These are phyloP conservation scores for Amylostereum areolatum DNA, from an alignment of 1,284 basidiomycete genomes.

Conservation along the genomic window DNA sequence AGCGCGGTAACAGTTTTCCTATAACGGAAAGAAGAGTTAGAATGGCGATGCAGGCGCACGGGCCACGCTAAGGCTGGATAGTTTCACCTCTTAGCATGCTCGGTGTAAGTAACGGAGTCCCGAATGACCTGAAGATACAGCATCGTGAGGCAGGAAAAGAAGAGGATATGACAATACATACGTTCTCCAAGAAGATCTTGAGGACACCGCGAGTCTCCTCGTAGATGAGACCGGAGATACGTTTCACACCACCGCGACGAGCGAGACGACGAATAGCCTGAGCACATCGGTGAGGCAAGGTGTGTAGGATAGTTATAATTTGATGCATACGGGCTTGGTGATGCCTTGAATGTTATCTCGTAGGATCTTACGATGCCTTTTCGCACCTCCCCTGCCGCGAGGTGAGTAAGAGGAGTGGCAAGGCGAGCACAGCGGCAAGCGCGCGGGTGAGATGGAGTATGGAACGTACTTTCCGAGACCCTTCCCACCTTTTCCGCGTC, in stretches of 20 bases:
- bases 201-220: slow-evolving; percentile 81
- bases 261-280: slow-evolving; percentile 80
- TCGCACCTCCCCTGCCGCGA: slow-evolving; percentile 67
- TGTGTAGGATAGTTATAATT: slow-evolving; percentile 20
- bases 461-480: slow-evolving; percentile 9
- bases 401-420: slow-evolving; percentile 30
- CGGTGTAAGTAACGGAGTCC: slow-evolving; percentile 83
- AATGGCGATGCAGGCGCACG: no score
- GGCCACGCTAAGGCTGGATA: no score
- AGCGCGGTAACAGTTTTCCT: slow-evolving; percentile 82
- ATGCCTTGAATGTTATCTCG: slow-evolving; percentile 76
- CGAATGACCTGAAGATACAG: slow-evolving; percentile 42
- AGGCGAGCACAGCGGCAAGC: slow-evolving; percentile 3
- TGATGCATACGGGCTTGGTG: slow-evolving; percentile 34
- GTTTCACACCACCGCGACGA: slow-evolving; percentile 81
- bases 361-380: slow-evolving; percentile 68
- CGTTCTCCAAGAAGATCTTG: slow-evolving; percentile 67
- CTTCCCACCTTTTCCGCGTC: slow-evolving; percentile 41
- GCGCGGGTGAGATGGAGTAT: slow-evolving; percentile 7
- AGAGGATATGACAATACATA: no score
- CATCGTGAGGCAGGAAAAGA: no score
- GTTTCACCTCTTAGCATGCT: slow-evolving; percentile 65
- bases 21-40: no score
- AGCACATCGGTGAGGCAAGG: slow-evolving; percentile 3
- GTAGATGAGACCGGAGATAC: slow-evolving; percentile 80